Base-by-base conservation (phyloP, 352 stramenopile species). In the Phytophthora meadii region DNA sequence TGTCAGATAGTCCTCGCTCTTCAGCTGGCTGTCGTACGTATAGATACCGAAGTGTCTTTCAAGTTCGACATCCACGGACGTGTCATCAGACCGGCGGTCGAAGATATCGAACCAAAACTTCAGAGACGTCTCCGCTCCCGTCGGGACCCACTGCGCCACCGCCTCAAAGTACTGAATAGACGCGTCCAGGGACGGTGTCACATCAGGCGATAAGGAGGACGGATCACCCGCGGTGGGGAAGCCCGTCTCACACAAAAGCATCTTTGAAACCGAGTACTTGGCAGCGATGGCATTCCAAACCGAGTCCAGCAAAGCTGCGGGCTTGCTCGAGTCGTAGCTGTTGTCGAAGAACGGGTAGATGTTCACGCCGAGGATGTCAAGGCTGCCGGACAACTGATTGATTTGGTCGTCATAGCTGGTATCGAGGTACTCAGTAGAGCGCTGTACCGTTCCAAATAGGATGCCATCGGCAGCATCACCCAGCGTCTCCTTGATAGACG, bases 81-180 rank as follows among this genome's bases (percentile, higher is more conserved):
- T 69, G 44, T 88, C 81, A 61, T 86, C 79, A 11, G 68, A 66
- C 30, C 72, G 75, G 36, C 79, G 76, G 46, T 90, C 79, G 48
- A 88, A 90, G 25, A 81, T 60, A 45, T 76, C 70, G 61, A 87
- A 88, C 77, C 79, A 88, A 61, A 90, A 90, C 50, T 77, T 81
- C 28, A 74, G 54, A 57, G 68, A 73, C 10, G 54, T 67, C 49
- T 72, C 63, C 12, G 53, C 55, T 5, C 55, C 64, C 5, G 68
- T 65, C 19, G 63, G 63, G 9, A 64, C 44, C 68, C 68, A 76
- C 12, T 32, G 37, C 1, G 54, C 32, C 27, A 76, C 68, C 2
- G 63, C 68, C 36, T 73, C 54, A 10, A 73, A 73, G 48, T 68
- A 76, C 44, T 63, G 22, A 3, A 70, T 49, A 1, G 68, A 76